phyloP scores from a whole-genome alignment of 2,329 filamentous ascomycete species.

The Macrophomina pseudophaseolina region DNA sequence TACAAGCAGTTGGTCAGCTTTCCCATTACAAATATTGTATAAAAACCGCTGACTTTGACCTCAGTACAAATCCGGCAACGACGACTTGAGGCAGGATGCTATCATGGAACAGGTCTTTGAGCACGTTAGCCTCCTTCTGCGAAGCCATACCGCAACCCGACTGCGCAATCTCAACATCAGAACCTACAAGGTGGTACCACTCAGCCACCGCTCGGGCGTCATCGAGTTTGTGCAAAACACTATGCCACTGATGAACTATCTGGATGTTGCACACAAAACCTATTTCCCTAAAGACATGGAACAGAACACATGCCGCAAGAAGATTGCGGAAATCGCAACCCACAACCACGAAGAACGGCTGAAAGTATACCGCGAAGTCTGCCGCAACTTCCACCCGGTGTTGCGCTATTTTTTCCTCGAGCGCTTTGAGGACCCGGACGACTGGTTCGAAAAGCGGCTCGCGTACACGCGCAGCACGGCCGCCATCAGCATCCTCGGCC shows the following conservation, averaged over 20 bases:
- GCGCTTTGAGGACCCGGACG: conserved; percentile 88
- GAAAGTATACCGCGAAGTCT: conserved; percentile 76
- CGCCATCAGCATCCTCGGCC: conserved; percentile 91
- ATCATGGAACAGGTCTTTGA: conserved; percentile 99
- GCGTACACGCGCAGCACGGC: conserved; percentile 94
- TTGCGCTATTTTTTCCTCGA: conserved; percentile 98
- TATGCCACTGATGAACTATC: conserved; percentile 86
- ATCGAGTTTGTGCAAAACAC: conserved; percentile 98
- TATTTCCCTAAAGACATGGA: conserved; percentile 88
- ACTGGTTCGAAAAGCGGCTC: conserved; percentile 89
- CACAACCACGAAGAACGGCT: conserved; percentile 74
- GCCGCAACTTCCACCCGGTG: conserved; percentile 84
- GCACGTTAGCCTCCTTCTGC: conserved; percentile 87
- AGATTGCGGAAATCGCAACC: conserved; percentile 75
- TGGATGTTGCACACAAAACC: conserved; percentile 85
- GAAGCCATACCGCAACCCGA: conserved; percentile 82
- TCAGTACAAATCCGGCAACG: conserved; percentile 88
- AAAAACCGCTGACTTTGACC: conserved; percentile 19
- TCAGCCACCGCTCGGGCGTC: conserved; percentile 83
- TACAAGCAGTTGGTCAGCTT: conserved; percentile 80
- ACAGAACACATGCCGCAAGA: conserved; percentile 74
- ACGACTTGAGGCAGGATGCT: conserved; percentile 94
- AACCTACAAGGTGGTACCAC: conserved; percentile 94
- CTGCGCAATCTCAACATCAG: conserved; percentile 88
- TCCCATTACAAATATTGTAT: conserved; percentile 24